Percentiles rank a stretch among this genome's conserved stretches.
phyloP scores from a whole-genome alignment of 495 filamentous ascomycete genomes.

The Chaetomidium leptoderma region DNA sequence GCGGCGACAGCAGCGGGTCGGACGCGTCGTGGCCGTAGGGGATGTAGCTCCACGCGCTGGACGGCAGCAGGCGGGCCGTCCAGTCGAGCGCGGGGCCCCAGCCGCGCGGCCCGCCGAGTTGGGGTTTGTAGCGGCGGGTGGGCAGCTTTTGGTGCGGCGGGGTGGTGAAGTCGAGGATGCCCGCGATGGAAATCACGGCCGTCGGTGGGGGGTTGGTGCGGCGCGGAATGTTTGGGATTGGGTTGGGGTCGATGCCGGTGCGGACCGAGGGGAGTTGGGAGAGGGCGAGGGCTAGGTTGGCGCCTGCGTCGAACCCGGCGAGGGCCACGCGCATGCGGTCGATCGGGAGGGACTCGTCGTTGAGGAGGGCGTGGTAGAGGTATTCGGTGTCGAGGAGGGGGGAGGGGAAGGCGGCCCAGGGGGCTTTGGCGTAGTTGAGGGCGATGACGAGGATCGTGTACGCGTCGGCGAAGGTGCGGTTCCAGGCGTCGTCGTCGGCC shows the following conservation, averaged over 20 bases:
- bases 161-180: slow-evolving; percentile 33
- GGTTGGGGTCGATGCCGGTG: slow-evolving; percentile 22
- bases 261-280: slow-evolving; percentile 33
- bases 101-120: slow-evolving; percentile 22
- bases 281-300: slow-evolving; percentile 17
- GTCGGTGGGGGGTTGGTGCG: slow-evolving; percentile 28
- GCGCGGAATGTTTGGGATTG: neutral
- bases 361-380: slow-evolving; percentile 30
- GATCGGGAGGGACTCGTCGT: slow-evolving; percentile 38
- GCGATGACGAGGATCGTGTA: slow-evolving; percentile 33
- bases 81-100: slow-evolving; percentile 31
- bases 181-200: slow-evolving; percentile 31
- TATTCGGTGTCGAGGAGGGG: slow-evolving; percentile 35
- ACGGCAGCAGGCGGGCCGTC: slow-evolving; percentile 22
- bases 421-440: slow-evolving; percentile 40
- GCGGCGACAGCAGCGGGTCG: slow-evolving; percentile 33
- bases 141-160: slow-evolving; percentile 19
- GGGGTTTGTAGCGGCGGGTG: slow-evolving; percentile 34
- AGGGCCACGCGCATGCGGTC: slow-evolving; percentile 34
- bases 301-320: slow-evolving; percentile 36
- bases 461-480: slow-evolving; percentile 32
- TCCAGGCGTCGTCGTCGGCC: slow-evolving; percentile 39
- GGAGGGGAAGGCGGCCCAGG: slow-evolving; percentile 31
- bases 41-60: slow-evolving; percentile 26
- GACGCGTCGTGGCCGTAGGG: slow-evolving; percentile 21